Evolutionary conservation across 345 rosid genomes (phyloP).

Genomic region (Lumnitzera racemosa): DNA sequence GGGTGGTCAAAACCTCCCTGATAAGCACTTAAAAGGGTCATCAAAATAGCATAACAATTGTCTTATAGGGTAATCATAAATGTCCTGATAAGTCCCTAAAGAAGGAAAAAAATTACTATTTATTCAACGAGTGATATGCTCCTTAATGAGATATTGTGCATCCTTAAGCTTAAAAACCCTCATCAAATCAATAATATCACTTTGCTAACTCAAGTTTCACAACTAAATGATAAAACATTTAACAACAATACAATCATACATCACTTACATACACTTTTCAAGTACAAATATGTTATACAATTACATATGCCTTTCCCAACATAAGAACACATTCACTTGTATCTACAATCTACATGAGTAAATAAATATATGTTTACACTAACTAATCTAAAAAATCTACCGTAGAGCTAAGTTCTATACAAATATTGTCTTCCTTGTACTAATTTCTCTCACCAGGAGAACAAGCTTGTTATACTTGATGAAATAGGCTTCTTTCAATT

Average conservation of each 20-base stretch:
- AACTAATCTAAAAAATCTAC: slow-evolving; percentile 23
- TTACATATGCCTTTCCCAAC: too few relatives aligned
- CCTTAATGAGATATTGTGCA: slow-evolving; percentile 24
- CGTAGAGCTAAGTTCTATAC: slow-evolving; percentile 76
- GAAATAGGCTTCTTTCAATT: slow-evolving; percentile 80
- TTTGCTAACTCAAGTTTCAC: slow-evolving; percentile 97
- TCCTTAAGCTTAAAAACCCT: slow-evolving; percentile 95
- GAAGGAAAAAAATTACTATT: too few relatives aligned
- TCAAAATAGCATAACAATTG: too few relatives aligned
- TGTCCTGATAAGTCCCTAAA: too few relatives aligned
- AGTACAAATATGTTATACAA: too few relatives aligned
- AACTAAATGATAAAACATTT: not conserved
- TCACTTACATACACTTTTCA: too few relatives aligned
- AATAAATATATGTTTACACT: not conserved
- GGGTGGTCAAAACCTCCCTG: too few relatives aligned
- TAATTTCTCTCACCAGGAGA: slow-evolving; percentile 97
- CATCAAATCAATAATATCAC: slow-evolving; percentile 83
- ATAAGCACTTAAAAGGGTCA: too few relatives aligned
- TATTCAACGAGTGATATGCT: too few relatives aligned
- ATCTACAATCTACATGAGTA: not conserved
- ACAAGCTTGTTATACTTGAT: slow-evolving; percentile 81
- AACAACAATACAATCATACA: not conserved
- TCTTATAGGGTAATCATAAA: too few relatives aligned
- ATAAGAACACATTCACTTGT: too few relatives aligned
- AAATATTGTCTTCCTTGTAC: slow-evolving; percentile 94